Evolutionary conservation across 2,329 filamentous ascomycete genomes (phyloP).

Genomic region (Ceratocystiopsis sp.): DNA sequence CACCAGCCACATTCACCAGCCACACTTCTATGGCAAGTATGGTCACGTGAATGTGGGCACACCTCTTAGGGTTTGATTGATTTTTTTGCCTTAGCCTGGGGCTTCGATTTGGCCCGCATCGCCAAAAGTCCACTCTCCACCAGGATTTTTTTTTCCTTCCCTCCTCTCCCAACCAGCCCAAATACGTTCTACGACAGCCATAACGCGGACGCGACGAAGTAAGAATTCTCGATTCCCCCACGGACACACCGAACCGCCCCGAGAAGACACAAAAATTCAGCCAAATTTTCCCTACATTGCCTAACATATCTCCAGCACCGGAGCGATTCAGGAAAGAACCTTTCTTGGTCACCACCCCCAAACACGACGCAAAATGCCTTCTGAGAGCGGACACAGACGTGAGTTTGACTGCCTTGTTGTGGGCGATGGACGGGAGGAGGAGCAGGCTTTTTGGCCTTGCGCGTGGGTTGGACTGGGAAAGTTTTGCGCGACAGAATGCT

Average conservation of each 20-base stretch:
- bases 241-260: no score
- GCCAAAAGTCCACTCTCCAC: no score
- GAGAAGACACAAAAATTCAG: no score
- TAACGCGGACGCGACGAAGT: constrained; percentile 10
- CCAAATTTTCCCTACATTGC: no score
- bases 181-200: constrained; percentile 7
- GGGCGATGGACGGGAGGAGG: neutral
- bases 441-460: neutral
- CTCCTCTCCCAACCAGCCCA: constrained; percentile 5
- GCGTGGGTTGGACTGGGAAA: no score
- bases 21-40: no score
- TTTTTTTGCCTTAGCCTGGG: no score
- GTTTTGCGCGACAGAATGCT: no score
- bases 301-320: constrained; percentile 16
- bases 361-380: constrained; percentile 52
- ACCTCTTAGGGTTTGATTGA: no score
- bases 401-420: constrained; percentile 29
- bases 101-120: no score
- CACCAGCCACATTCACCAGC: no score
- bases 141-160: constrained; percentile 1
- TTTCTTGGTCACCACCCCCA: constrained; percentile 3
- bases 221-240: constrained; percentile 1
- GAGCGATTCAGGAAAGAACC: constrained; percentile 2
- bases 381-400: constrained; percentile 78
- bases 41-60: no score